Base-by-base conservation (phyloP, 192 early-diverging fungal genomes). In the Helicostylum pulchrum region DNA sequence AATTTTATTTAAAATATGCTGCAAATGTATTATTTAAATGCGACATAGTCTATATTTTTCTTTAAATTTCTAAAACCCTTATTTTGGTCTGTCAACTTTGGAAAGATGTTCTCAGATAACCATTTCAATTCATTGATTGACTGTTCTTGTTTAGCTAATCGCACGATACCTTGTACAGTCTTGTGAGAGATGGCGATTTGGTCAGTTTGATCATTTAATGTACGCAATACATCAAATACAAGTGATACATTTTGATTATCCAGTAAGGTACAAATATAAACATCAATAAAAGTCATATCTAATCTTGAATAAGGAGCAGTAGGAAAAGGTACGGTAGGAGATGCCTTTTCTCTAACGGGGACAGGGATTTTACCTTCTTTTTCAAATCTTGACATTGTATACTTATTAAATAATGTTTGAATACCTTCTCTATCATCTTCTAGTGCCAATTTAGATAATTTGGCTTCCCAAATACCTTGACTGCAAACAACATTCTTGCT, bases 351-450 rank as follows among this genome's bases (percentile, higher is more conserved):
- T 17, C 62, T 61, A 5, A 61, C 65, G 19, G 74, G 74, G 7
- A 71, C 58, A 7, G 74, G 74, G 9, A 76, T 51, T 30, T 60
- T 62, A 26, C 61, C 68, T 36, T 53, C 17, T 7, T 61, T 43
- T 49, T 76, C 68, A 48, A 76, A 76, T 3, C 74, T 65, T 20
- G 56, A 19, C 74, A 76, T 76, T 19, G 68, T 67, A 26, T 61
- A 76, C 12, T 52, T 21, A 47, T 76, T 71, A 48, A 76, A 76
- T 14, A 59, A 31, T 17, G 50, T 34, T 32, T 76, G 68, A 26
- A 70, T 55, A 3, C 61, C 26, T 7, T 36, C 17, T 0, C 39
- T 26, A 11, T 62, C 59, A 10, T 47, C 54, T 5, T 71, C 43
- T 21, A 26, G 12, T 5, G 55, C 43, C 1, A 36, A 30, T 12